Conservation (phyloP, 768 basidiomycete genomes). For the Tubosaeta sp. region DNA sequence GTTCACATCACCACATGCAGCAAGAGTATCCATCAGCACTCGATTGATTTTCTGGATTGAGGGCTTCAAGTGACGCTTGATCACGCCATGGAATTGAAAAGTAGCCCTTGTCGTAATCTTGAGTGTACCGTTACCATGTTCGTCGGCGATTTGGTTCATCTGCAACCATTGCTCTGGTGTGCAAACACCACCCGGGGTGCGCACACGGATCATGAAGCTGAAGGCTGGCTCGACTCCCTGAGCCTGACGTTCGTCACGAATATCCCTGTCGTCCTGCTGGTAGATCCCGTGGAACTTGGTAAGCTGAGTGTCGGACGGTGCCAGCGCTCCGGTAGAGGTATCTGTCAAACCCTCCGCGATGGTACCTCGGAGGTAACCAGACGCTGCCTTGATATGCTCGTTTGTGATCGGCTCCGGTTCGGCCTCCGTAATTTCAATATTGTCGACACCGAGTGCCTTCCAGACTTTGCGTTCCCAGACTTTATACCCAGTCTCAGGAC, state of each 20-base stretch:
- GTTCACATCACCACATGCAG: conserved; percentile 98
- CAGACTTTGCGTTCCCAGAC: conserved; percentile 91
- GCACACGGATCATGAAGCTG: conserved; percentile 97
- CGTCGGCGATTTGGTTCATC: conserved; percentile 95
- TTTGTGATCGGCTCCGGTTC: conserved; percentile 98
- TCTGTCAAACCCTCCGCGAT: conserved; percentile 90
- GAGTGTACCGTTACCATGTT: conserved; percentile 89
- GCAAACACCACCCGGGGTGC: conserved; percentile 96
- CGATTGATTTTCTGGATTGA: conserved; percentile 96
- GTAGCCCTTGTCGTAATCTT: conserved; percentile 98
- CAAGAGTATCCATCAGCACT: conserved; percentile 87
- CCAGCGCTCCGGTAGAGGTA: conserved; percentile 82
- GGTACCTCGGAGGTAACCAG: conserved; percentile 89
- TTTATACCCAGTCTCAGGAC: conserved; percentile 93
- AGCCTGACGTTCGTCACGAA: conserved; percentile 90
- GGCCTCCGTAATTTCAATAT: conserved; percentile 80
- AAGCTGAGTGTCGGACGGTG: conserved; percentile 85
- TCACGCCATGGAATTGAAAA: conserved; percentile 99
- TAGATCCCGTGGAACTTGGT: conserved; percentile 99
- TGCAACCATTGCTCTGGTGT: conserved; percentile 87
- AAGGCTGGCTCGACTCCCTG: conserved; percentile 95
- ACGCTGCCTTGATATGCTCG: conserved; percentile 98
- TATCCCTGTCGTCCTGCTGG: conserved; percentile 97
- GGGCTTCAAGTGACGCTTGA: conserved; percentile 93
- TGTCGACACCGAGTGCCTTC: conserved; percentile 92